These are phyloP conservation scores for Globisporangium okanoganense DNA, from an alignment of 352 stramenopile species.

Conservation along the genomic window DNA sequence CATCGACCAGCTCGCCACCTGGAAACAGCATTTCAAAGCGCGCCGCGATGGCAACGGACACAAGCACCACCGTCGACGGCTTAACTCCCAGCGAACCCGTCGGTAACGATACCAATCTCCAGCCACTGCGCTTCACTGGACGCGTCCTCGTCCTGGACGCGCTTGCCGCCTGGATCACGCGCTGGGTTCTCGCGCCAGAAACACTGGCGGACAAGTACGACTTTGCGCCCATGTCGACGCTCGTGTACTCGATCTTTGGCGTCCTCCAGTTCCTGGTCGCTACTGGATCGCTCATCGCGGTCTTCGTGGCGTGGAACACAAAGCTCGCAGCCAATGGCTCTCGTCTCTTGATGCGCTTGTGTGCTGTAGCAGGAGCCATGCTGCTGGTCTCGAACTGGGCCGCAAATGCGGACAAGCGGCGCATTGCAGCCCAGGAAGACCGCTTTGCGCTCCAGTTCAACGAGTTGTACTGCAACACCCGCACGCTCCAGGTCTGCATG, in stretches of 20 bases:
- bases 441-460: background rate
- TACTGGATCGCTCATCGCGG: background rate
- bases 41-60: background rate
- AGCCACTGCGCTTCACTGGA: background rate
- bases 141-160: background rate
- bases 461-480: background rate
- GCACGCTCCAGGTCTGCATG: background rate
- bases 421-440: background rate
- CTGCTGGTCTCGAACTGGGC: background rate
- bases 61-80: background rate
- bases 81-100: background rate
- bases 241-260: background rate
- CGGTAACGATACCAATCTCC: background rate
- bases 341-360: background rate
- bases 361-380: background rate
- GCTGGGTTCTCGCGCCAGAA: background rate
- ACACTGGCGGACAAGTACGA: background rate
- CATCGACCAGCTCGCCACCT: background rate
- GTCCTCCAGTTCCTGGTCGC: background rate
- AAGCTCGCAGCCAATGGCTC: background rate
- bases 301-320: background rate
- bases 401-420: background rate
- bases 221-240: background rate
- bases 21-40: background rate
- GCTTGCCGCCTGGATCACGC: background rate